phyloP scores from a whole-genome alignment of 345 rosid genomes.

The Balakata baccata region DNA sequence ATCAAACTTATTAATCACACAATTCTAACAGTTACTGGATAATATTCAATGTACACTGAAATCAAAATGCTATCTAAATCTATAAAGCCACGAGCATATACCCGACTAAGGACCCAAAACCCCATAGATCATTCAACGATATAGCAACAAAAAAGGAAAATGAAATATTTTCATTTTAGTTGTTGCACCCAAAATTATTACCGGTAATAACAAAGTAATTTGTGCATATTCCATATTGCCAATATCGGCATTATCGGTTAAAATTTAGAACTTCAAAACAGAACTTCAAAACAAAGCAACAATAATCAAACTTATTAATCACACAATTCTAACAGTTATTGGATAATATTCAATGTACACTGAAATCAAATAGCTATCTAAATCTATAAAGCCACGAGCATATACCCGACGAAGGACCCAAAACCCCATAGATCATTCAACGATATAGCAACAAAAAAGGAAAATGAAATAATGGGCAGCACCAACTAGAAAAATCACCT shows the following conservation, averaged over 20 bases:
- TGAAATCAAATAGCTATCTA: too few species aligned
- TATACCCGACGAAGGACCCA: neutral
- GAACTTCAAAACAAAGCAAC: slow-evolving; percentile 27
- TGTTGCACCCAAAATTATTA: neutral
- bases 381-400: too few species aligned
- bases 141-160: too few species aligned
- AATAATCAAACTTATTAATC: neutral
- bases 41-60: too few species aligned
- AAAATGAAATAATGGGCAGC: neutral
- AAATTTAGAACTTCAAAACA: slow-evolving; percentile 14
- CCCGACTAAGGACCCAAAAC: too few species aligned
- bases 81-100: too few species aligned
- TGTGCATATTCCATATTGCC: neutral
- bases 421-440: slow-evolving; percentile 15
- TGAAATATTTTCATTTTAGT: neutral
- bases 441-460: neutral
- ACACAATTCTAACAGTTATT: neutral
- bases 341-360: too few species aligned
- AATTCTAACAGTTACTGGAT: too few species aligned
- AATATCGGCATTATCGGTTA: slow-evolving; percentile 13
- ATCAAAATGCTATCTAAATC: too few species aligned
- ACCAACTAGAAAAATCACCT: slow-evolving; percentile 34
- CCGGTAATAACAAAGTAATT: neutral
- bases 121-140: too few species aligned
- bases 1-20: too few species aligned